A percentile compares a stretch with the other conserved stretches of the same genome.
Conservation (phyloP, 768 basidiomycete genomes). For the Dacryopinax primogenitus region DNA sequence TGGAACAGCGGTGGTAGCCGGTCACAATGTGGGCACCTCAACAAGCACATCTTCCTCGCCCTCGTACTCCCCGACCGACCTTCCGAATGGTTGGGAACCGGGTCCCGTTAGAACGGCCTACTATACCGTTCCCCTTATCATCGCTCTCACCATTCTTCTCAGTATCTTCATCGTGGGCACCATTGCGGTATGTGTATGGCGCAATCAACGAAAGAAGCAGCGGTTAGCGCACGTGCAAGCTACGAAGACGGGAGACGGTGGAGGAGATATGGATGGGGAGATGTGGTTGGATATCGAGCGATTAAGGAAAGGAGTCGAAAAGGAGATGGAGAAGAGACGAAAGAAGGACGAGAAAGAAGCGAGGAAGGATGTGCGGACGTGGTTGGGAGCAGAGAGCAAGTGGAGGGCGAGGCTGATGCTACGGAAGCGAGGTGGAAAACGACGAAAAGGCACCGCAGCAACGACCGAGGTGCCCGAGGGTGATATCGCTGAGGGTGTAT, state of each 20-base stretch:
- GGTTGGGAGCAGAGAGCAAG: conserved; percentile 1
- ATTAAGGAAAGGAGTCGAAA: neutral
- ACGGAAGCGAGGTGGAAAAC: neutral
- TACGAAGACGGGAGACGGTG: neutral
- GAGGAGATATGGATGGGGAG: neutral
- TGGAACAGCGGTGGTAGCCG: neutral
- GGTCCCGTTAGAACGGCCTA: neutral
- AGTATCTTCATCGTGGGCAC: neutral
- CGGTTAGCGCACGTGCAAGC: neutral
- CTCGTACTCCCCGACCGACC: conserved; percentile 2
- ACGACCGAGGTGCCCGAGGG: neutral
- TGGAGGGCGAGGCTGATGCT: neutral
- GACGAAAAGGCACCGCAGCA: neutral
- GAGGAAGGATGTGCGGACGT: neutral
- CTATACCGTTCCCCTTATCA: neutral
- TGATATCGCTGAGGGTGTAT: neutral
- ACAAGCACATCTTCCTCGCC: neutral
- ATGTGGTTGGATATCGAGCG: neutral
- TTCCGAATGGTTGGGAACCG: conserved; percentile 2
- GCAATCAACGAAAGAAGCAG: neutral
- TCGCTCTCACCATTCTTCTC: neutral
- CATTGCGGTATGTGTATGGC: neutral
- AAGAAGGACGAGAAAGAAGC: neutral
- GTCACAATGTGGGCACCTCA: neutral
- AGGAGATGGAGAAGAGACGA: conserved; percentile 1